Evolutionary conservation across 495 filamentous ascomycete species (phyloP), one percentile per base, ranked within the genome.

Genomic region (Aspergillus bridgeri): DNA sequence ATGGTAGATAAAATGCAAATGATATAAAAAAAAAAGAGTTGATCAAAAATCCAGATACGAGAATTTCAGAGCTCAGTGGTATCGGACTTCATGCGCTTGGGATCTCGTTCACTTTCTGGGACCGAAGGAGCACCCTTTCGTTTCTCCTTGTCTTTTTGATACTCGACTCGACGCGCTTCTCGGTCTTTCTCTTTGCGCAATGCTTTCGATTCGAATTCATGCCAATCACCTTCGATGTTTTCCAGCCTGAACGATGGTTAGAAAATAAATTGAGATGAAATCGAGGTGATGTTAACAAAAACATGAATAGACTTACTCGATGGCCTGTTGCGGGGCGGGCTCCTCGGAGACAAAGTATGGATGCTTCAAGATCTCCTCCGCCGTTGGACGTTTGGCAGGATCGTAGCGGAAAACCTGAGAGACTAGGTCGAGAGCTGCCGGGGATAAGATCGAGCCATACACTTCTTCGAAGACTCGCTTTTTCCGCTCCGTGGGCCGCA

Each of bases 201-300:
- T 19, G 92, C 91, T 77, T 99, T 99, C 21, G 90, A 95, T 77
- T 99, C 95, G 67, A 97, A 96, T 67, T 99, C 95, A 64, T 99
- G 95, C 95, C 95, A 99, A 62, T 99, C 95, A 43, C 95, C 95
- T 66, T 92, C 83, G 21, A 98, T 81, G 60, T 89, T 81, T 59
- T 87, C 83, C 55, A 99, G 80, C 63, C 90, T 95, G 49, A 21
- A 55, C n/a, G 48, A 9, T 20, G 27, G 53, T 57, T 18, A 51
- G 23, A 47, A 20, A 52, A 21, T 5, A 15, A 51, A 44, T 54
- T 15, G 23, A 7, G 8, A 29, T 43, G 24, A 1, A 29, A 1
- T 29, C 11, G 38, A 42, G 54, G 49, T 8, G 51, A 50, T 57
- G 50, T 66, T 59, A 57, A 48, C 17, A 21, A 19, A 13, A 53